phyloP scores from a whole-genome alignment of 2,329 filamentous ascomycete species.

The Venturia pyrina region DNA sequence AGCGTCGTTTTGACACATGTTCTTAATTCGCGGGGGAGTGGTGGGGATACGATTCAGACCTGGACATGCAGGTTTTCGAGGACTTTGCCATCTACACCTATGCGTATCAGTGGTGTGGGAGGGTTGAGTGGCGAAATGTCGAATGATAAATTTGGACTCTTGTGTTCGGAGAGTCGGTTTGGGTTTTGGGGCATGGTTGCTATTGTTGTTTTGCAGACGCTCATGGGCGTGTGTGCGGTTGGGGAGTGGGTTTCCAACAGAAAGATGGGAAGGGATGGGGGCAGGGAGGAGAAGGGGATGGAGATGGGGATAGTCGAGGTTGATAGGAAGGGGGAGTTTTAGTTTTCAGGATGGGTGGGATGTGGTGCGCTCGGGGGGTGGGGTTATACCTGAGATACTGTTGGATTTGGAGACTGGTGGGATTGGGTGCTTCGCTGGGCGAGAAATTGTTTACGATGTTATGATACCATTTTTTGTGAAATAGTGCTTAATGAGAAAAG shows the following conservation, averaged over 20 bases:
- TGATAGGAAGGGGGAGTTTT: not conserved
- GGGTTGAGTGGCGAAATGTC: not conserved
- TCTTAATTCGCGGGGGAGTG: slow-evolving; percentile 20
- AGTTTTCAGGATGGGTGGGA: not conserved
- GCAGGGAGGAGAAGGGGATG: not conserved
- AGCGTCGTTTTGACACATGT: slow-evolving; percentile 28
- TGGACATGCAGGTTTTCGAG: slow-evolving; percentile 26
- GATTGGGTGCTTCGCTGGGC: not conserved
- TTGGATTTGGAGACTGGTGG: too few relatives aligned
- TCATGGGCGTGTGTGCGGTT: not conserved
- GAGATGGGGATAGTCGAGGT: not conserved
- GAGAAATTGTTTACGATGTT: not conserved
- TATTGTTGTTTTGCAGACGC: slow-evolving; percentile 1
- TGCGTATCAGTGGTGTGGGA: not conserved
- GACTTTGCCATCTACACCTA: not conserved
- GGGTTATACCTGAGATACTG: too few relatives aligned
- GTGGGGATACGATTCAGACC: slow-evolving; percentile 25
- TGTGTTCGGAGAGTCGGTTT: slow-evolving; percentile 13
- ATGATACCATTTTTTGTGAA: not conserved
- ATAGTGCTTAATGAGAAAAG: not conserved
- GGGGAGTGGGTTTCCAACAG: not conserved
- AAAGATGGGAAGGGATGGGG: not conserved
- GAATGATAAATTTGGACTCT: slow-evolving; percentile 8
- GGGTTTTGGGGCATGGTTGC: slow-evolving; percentile 11
- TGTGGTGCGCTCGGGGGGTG: too few relatives aligned